Percentiles rank a stretch among this genome's conserved stretches.
Conservation (phyloP, 352 stramenopile genomes). For the Phytophthora rubi region DNA sequence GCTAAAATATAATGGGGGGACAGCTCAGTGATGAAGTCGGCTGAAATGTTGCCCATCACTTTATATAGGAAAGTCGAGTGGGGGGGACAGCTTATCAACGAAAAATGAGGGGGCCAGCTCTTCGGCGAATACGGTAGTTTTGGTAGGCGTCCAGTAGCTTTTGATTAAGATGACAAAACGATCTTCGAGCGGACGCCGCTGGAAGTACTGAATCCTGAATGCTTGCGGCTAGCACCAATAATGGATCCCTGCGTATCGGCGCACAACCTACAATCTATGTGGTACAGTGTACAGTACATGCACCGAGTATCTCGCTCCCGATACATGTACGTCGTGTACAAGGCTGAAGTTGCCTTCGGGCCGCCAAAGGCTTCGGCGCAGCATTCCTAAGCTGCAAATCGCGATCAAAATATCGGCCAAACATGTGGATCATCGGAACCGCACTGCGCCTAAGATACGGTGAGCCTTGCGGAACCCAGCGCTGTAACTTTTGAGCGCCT, state of each 20-base stretch:
- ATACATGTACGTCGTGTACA: neutral
- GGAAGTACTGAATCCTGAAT: too few species aligned
- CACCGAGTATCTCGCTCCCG: neutral
- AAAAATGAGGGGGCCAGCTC: too few species aligned
- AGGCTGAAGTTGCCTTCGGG: neutral
- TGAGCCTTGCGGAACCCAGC: neutral
- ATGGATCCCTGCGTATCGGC: neutral
- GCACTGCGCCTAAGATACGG: slow-evolving; percentile 1
- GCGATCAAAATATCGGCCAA: slow-evolving; percentile 10
- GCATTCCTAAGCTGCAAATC: neutral
- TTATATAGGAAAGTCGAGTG: too few species aligned
- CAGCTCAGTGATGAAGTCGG: too few species aligned
- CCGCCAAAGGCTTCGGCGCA: too few species aligned
- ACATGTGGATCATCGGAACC: slow-evolving; percentile 17
- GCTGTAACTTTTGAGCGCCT: slow-evolving; percentile 5
- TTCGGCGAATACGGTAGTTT: too few species aligned
- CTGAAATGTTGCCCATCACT: too few species aligned
- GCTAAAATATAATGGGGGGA: too few species aligned
- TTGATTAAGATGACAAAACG: neutral
- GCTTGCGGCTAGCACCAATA: neutral
- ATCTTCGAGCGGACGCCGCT: neutral
- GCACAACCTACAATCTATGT: neutral
- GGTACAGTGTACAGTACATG: neutral
- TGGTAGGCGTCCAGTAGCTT: too few species aligned
- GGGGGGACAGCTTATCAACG: too few species aligned